Base-by-base conservation (phyloP, 257 asterid genomes). In the Solanum habrochaites region DNA sequence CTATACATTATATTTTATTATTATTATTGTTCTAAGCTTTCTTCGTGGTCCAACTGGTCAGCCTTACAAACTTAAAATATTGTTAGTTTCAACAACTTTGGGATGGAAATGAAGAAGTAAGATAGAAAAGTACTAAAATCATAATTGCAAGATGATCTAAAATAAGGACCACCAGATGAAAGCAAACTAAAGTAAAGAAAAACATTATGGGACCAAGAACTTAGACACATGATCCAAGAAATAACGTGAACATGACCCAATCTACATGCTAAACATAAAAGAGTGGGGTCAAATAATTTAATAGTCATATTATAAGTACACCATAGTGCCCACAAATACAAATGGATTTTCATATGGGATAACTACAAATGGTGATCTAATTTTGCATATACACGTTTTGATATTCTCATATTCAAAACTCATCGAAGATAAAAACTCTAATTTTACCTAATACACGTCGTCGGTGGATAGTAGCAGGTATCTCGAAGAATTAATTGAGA, bases 151-250 rank as follows among this genome's bases (percentile, higher is more conserved):
- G 73, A 35, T 74, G 86, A 64, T 62, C 27, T 6, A 8, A 45
- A 82, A 78, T 16, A 29, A 32, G 73, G 85, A 18, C 77, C 64
- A 86, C 80, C 18, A 75, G 77, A 56, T 86, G 66, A 83, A 87
- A 86, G 77, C 56, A 87, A 87, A 81, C 66, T 32, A 83, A 90
- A 91, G 89, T 42, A 88, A 88, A 90, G 83, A 89, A 11, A 11
- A n/a, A 81, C 89, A 92, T 67, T 45, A 87, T 88, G 97, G 96
- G 98, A 92, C 98, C 96, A 91, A 90, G 93, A 47, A 92, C 87
- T 89, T 89, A 86, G 94, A 94, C 99, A 94, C 98, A 91, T 92
- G 99, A 96, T 94, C 98, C 98, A 91, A 96, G 95, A 70, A 39
- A 70, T 83, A 78, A 78, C 83, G 83, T 43, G 64, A 78, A 45